Conservation (phyloP, 108 stramenopile genomes). For the Craspedostauros australis region DNA sequence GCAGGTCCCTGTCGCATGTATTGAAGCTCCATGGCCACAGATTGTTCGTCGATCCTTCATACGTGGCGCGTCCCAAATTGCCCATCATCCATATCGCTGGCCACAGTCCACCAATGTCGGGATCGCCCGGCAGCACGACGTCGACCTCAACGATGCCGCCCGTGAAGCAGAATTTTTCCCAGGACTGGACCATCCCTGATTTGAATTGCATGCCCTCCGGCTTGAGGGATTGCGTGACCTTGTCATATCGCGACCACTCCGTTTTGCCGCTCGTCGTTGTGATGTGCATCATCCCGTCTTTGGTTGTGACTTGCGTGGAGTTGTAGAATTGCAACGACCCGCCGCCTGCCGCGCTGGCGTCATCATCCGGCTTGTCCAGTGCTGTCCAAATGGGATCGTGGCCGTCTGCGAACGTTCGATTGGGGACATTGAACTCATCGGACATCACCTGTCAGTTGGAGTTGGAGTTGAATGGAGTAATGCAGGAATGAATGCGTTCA, state of each 20-base stretch:
- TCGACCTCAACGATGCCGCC: slow-evolving; percentile 93
- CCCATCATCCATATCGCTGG: slow-evolving; percentile 96
- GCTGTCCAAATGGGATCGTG: slow-evolving; percentile 93
- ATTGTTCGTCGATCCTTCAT: slow-evolving; percentile 80
- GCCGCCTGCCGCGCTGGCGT: slow-evolving; percentile 72
- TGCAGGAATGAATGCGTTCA: background rate
- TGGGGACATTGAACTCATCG: slow-evolving; percentile 82
- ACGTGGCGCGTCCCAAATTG: slow-evolving; percentile 90
- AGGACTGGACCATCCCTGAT: slow-evolving; percentile 88
- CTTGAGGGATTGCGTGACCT: slow-evolving; percentile 60
- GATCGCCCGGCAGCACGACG: slow-evolving; percentile 87
- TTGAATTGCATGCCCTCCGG: slow-evolving; percentile 59
- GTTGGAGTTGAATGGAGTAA: background rate
- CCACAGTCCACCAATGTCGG: slow-evolving; percentile 87
- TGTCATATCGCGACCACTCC: slow-evolving; percentile 58
- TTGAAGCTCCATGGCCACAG: slow-evolving; percentile 89
- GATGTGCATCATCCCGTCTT: slow-evolving; percentile 83
- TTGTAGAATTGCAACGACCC: slow-evolving; percentile 94
- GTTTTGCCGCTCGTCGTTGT: slow-evolving; percentile 51
- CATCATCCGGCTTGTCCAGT: slow-evolving; percentile 85
- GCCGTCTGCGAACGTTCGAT: slow-evolving; percentile 88
- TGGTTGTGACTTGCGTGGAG: slow-evolving; percentile 67
- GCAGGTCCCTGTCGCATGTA: slow-evolving; percentile 80
- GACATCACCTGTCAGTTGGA: slow-evolving; percentile 58
- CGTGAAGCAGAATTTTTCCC: slow-evolving; percentile 98